Conservation (phyloP, 2,329 filamentous ascomycete genomes). For the Beauveria bassiana region DNA sequence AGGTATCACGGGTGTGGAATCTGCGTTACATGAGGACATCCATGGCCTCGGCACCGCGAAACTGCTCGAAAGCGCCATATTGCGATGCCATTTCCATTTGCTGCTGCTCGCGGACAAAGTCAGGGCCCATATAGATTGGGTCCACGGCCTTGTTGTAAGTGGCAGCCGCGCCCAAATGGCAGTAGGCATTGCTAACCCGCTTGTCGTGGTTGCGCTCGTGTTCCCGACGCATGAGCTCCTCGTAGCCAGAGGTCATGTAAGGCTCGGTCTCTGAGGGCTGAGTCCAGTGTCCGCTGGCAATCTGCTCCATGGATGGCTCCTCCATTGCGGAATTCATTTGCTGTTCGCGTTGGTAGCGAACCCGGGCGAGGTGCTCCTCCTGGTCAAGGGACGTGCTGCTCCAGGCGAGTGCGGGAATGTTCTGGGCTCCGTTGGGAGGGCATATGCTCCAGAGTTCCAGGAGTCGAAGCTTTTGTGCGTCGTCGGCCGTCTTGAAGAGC, state of each 20-base stretch:
- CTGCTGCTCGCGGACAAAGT: constrained; percentile 41
- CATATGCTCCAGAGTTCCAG: constrained; percentile 81
- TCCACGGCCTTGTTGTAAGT: constrained; percentile 54
- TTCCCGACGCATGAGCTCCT: constrained; percentile 57
- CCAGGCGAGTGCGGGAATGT: constrained; percentile 47
- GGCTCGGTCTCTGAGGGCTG: constrained; percentile 55
- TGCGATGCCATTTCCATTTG: constrained; percentile 58
- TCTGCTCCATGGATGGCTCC: constrained; percentile 45
- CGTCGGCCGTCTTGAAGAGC: constrained; percentile 69
- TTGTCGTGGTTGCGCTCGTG: constrained; percentile 39
- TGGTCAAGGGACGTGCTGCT: constrained; percentile 46
- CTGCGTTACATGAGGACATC: constrained; percentile 35
- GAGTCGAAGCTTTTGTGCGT: constrained; percentile 63
- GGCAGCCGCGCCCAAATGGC: constrained; percentile 34
- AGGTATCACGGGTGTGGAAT: neutral
- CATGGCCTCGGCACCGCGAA: constrained; percentile 33
- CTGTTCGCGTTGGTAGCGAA: constrained; percentile 48
- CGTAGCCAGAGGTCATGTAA: constrained; percentile 80
- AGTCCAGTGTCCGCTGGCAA: constrained; percentile 46
- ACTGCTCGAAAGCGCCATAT: constrained; percentile 55
- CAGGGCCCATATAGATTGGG: constrained; percentile 54
- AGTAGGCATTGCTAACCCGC: constrained; percentile 34
- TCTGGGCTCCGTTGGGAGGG: constrained; percentile 53
- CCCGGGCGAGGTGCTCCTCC: constrained; percentile 49
- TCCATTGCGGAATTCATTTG: constrained; percentile 37